Evolutionary conservation across 2,329 filamentous ascomycete genomes (phyloP), one percentile per base, ranked within the genome.

Genomic region (Nectriaceae sp.): DNA sequence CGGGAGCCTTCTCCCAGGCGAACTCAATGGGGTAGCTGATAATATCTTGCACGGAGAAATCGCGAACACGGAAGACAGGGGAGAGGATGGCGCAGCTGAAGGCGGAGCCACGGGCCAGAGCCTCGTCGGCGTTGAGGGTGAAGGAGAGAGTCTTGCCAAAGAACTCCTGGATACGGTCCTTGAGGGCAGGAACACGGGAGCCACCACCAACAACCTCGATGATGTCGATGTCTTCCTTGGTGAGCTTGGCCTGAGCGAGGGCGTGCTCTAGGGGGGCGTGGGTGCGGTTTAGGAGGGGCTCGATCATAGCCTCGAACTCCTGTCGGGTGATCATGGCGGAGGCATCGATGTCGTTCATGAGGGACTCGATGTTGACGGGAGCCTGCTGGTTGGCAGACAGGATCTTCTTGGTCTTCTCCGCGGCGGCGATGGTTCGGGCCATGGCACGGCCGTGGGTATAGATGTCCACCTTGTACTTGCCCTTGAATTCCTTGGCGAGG

Each of bases 21-120:
- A 99, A 99, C 70, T 99, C 93, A 70, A 99, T 96, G 41, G 94
- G 94, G 77, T 97, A 99, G 78, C 87, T 90, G 75, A 96, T 90
- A 64, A 97, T 93, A 72, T 99, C 94, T 80, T 97, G 91, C 52
- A 97, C 88, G 61, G 91, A 85, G 74, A 99, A 99, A 78, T 99
- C 94, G 65, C 94, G 91, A 68, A 99, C 94, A 70, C 93, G 91
- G 88, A 99, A 97, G 59, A 96, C 89, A 39, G 94, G 94, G 0
- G 94, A 97, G 47, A 97, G 85, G 62, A 97, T 97, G 65, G 94
- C 94, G 71, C 94, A 97, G 82, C 88, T 91, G 78, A 99, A 99
- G 52, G 94, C 92, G 70, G 90, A 96, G 54, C 94, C 94, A 69
- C 94, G 88, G 54, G 94, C 93, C 61, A 97, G 85, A 58, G 94